Evolutionary conservation across 148 eudicot species (phyloP).

Genomic region (Rhododendron ovatum): DNA sequence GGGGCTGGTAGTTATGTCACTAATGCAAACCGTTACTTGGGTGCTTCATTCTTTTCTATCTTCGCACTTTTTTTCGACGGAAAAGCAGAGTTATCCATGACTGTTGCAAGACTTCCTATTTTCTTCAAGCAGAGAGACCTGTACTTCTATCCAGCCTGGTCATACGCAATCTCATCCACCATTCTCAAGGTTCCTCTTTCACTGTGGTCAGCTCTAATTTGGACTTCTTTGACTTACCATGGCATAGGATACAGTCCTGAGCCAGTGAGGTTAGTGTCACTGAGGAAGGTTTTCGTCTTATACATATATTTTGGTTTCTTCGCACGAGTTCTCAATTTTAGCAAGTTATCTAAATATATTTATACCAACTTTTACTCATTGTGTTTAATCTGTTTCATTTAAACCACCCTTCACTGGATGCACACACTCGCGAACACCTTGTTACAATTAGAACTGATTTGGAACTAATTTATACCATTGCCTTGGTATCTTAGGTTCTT

Average conservation of each 20-base stretch:
- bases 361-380: too few species aligned
- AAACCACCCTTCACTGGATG: too few species aligned
- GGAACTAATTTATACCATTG: not conserved
- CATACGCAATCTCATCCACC: conserved; percentile 71
- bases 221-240: conserved; percentile 74
- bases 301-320: not conserved
- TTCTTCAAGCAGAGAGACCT: conserved; percentile 84
- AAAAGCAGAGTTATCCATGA: conserved; percentile 61
- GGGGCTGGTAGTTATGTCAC: conserved; percentile 41
- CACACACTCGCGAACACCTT: not conserved
- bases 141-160: conserved; percentile 81
- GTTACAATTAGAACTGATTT: not conserved
- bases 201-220: conserved; percentile 41
- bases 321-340: not conserved
- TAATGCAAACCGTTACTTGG: conserved; percentile 64
- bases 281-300: not conserved
- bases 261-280: conserved; percentile 50
- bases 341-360: too few species aligned
- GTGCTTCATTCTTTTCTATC: conserved; percentile 62
- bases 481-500: conserved; percentile 45
- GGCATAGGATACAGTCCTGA: conserved; percentile 77
- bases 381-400: too few species aligned
- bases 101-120: conserved; percentile 58
- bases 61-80: conserved; percentile 56
- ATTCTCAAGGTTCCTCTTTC: conserved; percentile 73